Percentiles rank a stretch among this genome's conserved stretches.
phyloP scores from a whole-genome alignment of 2,329 filamentous ascomycete species.

The Trichoderma sp. region DNA sequence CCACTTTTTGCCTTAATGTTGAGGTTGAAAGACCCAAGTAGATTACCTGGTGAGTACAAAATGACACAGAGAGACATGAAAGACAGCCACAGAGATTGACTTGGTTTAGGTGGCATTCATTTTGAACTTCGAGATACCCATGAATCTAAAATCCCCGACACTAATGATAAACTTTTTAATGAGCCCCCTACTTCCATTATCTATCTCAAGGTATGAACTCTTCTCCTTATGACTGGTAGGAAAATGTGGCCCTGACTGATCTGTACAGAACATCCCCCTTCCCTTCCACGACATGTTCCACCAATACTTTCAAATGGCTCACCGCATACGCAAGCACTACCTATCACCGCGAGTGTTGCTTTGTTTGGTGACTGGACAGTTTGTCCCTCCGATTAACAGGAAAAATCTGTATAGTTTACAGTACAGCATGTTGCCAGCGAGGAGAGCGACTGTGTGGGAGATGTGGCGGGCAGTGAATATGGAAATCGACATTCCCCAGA shows the following conservation, averaged over 20 bases:
- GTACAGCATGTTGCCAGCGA: conserved; percentile 93
- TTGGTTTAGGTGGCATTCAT: conserved; percentile 59
- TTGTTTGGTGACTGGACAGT: conserved; percentile 83
- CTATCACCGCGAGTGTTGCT: conserved; percentile 83
- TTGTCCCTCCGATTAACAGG: conserved; percentile 91
- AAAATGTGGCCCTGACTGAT: not conserved
- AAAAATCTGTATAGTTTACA: conserved; percentile 94
- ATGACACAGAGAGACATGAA: not conserved
- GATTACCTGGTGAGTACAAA: conserved; percentile 67
- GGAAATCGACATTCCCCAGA: conserved; percentile 40
- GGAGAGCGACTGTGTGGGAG: conserved; percentile 74
- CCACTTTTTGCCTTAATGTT: conserved; percentile 97
- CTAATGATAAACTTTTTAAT: conserved; percentile 39
- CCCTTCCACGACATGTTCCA: conserved; percentile 93
- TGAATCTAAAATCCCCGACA: conserved; percentile 42
- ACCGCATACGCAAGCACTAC: conserved; percentile 92
- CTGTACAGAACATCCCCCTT: conserved; percentile 73
- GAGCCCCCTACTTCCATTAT: conserved; percentile 74
- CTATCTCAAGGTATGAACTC: conserved; percentile 68
- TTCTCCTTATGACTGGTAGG: not conserved
- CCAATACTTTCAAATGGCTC: conserved; percentile 92
- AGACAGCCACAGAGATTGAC: not conserved
- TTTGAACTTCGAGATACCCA: conserved; percentile 83
- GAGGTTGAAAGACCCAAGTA: conserved; percentile 84
- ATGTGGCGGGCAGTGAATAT: conserved; percentile 74